Base-by-base conservation (phyloP, 331 rosid species). In the Malus hybrid region DNA sequence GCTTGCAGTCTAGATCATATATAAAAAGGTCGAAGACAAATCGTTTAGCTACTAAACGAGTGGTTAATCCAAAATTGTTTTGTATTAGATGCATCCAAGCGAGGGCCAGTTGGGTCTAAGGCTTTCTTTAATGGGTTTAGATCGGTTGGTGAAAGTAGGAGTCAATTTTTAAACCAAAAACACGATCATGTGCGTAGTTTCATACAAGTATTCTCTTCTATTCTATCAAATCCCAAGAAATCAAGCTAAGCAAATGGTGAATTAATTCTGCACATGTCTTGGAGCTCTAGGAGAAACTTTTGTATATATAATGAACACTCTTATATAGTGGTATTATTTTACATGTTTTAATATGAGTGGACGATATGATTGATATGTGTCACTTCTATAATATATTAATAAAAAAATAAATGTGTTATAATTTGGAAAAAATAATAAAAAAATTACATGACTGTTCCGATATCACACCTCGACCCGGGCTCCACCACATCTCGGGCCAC, bases 101-200 rank as follows among this genome's bases (percentile, higher is more conserved):
- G 5, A 50, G 73, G n/a, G 90, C 87, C 90, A 88, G 84, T 83
- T 83, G 76, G 84, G 84, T 79, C 91, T 86, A 85, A 76, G 52
- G 31, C 10, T 69, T 83, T 77, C 2, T 79, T 80, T 80, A 85
- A 78, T 76, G 78, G 71, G 71, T 67, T 81, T 81, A 75, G 76
- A 83, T 80, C 15, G 77, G 79, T 80, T 73, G 82, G 76, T 44
- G 59, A 82, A 55, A 70, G 7, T 66, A 5, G 22, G 18, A 60
- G 50, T 34, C 56, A 52, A 46, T 27, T 33, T 78, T 18, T 19
- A 65, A 65, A 4, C 12, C 50, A 10, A 33, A 65, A 65, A 65
- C 50, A 33, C 0, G 70, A 34, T 65, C 70, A 65, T 10, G 39
- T 62, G 65, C 32, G 65, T 10, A 60, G 32, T 24, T 22, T n/a